A percentile compares a stretch with the other conserved stretches of the same genome.
phyloP scores from a whole-genome alignment of 352 stramenopile species.

The Plasmopara muralis region DNA sequence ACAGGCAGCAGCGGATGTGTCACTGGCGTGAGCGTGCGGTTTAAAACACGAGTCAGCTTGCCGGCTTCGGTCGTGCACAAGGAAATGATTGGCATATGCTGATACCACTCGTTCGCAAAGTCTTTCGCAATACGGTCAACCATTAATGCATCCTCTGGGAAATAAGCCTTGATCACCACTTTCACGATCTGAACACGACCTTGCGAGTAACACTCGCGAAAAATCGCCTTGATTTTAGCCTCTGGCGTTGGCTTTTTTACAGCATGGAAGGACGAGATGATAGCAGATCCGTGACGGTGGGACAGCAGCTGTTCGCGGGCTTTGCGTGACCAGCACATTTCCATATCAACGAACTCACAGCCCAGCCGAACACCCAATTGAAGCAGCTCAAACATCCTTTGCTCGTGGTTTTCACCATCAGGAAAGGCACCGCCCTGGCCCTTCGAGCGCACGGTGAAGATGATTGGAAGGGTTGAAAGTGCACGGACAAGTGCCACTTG shows the following conservation, averaged over 20 bases:
- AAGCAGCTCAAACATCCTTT: conserved; percentile 85
- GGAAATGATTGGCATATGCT: conserved; percentile 90
- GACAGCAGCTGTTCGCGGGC: conserved; percentile 49
- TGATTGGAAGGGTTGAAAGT: conserved; percentile 90
- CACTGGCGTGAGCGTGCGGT: conserved; percentile 93
- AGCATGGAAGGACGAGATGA: conserved; percentile 79
- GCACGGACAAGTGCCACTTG: conserved; percentile 75
- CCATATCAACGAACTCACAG: conserved; percentile 96
- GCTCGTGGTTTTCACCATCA: conserved; percentile 77
- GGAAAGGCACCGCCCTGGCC: conserved; percentile 93
- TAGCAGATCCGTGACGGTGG: conserved; percentile 35
- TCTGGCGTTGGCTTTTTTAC: conserved; percentile 48
- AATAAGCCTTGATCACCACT: conserved; percentile 83
- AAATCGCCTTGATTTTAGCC: conserved; percentile 42
- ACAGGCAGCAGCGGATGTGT: conserved; percentile 90
- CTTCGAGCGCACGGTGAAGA: conserved; percentile 94
- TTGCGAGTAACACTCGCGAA: conserved; percentile 61
- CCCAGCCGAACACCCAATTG: conserved; percentile 88
- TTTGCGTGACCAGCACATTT: conserved; percentile 83
- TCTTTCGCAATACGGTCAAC: conserved; percentile 61
- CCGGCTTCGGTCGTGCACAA: conserved; percentile 91
- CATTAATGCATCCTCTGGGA: conserved; percentile 81
- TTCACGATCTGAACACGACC: conserved; percentile 87
- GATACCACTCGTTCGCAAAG: conserved; percentile 40
- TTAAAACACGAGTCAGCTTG: conserved; percentile 91